Percentiles rank a stretch among this genome's conserved stretches.
Conservation (phyloP, 2,329 filamentous ascomycete species). For the Alternaria hordeiaustralica region DNA sequence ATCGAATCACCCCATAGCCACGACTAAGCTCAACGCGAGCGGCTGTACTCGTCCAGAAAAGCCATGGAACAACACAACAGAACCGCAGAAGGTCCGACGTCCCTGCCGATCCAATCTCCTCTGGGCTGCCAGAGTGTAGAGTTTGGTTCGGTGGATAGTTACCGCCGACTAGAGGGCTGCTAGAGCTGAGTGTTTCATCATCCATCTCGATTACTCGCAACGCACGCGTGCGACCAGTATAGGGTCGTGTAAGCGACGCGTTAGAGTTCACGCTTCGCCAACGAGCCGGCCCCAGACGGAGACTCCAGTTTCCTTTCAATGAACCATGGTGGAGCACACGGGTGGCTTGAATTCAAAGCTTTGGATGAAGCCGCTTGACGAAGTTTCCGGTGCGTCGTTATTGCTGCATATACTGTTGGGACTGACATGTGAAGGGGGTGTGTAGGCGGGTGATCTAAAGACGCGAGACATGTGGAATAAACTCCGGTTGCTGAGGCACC, state of each 20-base stretch:
- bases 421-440: neutral
- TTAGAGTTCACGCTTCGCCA: slow-evolving; percentile 10
- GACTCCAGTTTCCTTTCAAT: slow-evolving; percentile 1
- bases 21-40: slow-evolving; percentile 7
- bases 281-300: slow-evolving; percentile 1
- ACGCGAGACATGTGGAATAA: neutral
- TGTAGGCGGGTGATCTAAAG: neutral
- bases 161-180: slow-evolving; percentile 10
- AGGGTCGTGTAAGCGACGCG: slow-evolving; percentile 5
- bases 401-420: slow-evolving; percentile 1
- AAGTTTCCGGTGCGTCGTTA: slow-evolving; percentile 9
- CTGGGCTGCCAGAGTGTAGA: neutral
- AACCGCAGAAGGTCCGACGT: slow-evolving; percentile 13
- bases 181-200: slow-evolving; percentile 10
- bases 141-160: slow-evolving; percentile 14
- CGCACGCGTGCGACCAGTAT: neutral
- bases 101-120: slow-evolving; percentile 11
- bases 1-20: neutral
- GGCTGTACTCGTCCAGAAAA: slow-evolving; percentile 4
- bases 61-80: slow-evolving; percentile 7
- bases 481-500: neutral
- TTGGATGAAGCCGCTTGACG: slow-evolving; percentile 7
- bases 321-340: slow-evolving; percentile 16
- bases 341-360: slow-evolving; percentile 7
- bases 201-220: slow-evolving; percentile 2